Evolutionary conservation across 1,139 yeast species (phyloP), one percentile per base, ranked within the genome.

Genomic region (Eremothecium cymbalariae): DNA sequence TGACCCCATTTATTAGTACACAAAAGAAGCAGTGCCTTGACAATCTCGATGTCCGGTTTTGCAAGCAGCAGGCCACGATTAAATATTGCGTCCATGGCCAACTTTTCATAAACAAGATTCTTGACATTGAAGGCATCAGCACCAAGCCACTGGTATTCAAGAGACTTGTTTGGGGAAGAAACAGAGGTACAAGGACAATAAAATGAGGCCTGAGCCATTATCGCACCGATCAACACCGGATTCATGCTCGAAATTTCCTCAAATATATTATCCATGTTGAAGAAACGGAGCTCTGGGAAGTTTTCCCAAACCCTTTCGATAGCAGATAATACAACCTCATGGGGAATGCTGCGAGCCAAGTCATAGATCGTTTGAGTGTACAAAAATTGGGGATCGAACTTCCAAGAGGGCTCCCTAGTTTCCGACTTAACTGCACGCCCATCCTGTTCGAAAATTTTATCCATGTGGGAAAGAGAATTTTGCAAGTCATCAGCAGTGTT

Each of bases 31-130:
- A 38, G 19, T 9, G 43, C 37, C n/a, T 33, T 34, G 14, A 33
- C 41, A 9, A 40, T 25, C 11, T 40, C 41, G n/a, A 40, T 14
- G 18, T 30, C 32, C 8, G 43, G 43, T 17, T 33, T 31, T 4
- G 17, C 6, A 8, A 39, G 21, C 18, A 39, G 36, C 8, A 15
- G 25, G 13, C 21, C 23, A 15, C 30, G 19, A 25, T 30, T 30
- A 24, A 35, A 40, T 16, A 40, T 38, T 11, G 41, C 42, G 6
- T 38, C 42, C 19, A 40, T 15, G 8, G 37, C 25, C 23, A 40
- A 28, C 13, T 38, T 35, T 20, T 38, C 43, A 25, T 38, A 40
- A 2, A 40, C 18, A n/a, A 16, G 13, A 27, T 40, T 22, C 16
- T 37, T 32, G 7, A 40, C 43, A 14, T 28, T 32, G 19, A 28